A percentile compares a stretch with the other conserved stretches of the same genome.
Evolutionary conservation across 2,329 filamentous ascomycete species (phyloP).

Genomic region (Rutstroemia sp.): DNA sequence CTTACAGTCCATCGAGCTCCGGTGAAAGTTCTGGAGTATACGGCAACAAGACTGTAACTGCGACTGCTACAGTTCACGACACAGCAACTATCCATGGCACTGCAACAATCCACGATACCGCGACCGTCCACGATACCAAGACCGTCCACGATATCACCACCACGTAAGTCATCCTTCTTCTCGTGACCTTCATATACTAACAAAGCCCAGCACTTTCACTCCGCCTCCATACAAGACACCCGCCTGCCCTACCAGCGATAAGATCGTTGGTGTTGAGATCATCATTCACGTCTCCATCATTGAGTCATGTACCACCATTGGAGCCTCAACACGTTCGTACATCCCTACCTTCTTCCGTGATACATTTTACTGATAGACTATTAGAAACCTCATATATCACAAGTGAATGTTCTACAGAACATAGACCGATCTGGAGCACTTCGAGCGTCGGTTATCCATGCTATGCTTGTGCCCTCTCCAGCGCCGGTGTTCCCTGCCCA

Average conservation of each 20-base stretch:
- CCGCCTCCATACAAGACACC: conserved; percentile 16
- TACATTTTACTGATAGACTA: too few species aligned
- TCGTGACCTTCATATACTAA: neutral
- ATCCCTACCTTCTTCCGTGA: neutral
- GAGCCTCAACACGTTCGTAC: conserved; percentile 1
- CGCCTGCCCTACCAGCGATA: conserved; percentile 5
- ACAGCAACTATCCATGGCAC: conserved; percentile 1
- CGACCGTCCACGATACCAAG: conserved; percentile 2
- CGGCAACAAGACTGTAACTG: conserved; percentile 8
- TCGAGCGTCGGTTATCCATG: conserved; percentile 12
- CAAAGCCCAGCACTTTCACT: conserved; percentile 9
- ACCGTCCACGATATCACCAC: conserved; percentile 2
- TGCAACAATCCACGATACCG: neutral
- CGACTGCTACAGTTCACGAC: conserved; percentile 7
- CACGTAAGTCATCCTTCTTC: too few species aligned
- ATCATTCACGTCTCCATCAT: conserved; percentile 27
- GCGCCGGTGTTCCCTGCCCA: conserved; percentile 6
- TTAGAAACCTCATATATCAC: conserved; percentile 11
- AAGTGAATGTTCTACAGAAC: conserved; percentile 9
- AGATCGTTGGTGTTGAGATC: conserved; percentile 29
- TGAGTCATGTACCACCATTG: conserved; percentile 23
- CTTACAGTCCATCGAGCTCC: conserved; percentile 1
- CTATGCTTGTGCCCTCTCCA: conserved; percentile 13
- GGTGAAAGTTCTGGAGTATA: conserved; percentile 5
- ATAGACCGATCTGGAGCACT: conserved; percentile 14